These are phyloP conservation scores for Kwoniella sp. DNA, from an alignment of 768 basidiomycete genomes.

Conservation along the genomic window DNA sequence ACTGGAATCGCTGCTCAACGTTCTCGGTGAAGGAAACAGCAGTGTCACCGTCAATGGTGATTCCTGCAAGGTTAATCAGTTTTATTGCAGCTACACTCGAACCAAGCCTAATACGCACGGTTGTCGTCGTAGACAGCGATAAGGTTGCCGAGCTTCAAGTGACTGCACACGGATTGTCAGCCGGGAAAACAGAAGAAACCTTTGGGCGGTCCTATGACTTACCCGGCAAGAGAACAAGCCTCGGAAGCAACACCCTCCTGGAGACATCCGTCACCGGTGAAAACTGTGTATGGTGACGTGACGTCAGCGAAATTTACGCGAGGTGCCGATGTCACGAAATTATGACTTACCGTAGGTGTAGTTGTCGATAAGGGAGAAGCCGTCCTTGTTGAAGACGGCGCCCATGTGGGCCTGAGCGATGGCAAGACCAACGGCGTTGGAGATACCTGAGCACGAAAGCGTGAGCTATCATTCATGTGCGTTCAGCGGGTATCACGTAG, in stretches of 20 bases:
- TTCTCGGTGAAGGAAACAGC: slow-evolving; percentile 91
- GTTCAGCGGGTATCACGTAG: neutral
- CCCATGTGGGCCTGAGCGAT: slow-evolving; percentile 89
- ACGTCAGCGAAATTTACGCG: slow-evolving; percentile 19
- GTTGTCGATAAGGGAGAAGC: slow-evolving; percentile 75
- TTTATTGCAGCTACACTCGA: neutral
- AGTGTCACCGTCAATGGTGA: slow-evolving; percentile 95
- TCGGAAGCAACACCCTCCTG: slow-evolving; percentile 97
- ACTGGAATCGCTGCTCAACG: slow-evolving; percentile 79
- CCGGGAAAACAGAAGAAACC: neutral
- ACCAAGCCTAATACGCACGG: slow-evolving; percentile 62
- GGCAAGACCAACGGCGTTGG: slow-evolving; percentile 89
- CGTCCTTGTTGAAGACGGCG: slow-evolving; percentile 85
- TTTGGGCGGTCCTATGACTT: too few relatives aligned
- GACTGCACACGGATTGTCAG: slow-evolving; percentile 54
- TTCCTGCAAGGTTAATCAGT: slow-evolving; percentile 62
- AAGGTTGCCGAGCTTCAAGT: slow-evolving; percentile 88
- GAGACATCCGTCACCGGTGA: slow-evolving; percentile 91
- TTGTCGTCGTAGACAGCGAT: slow-evolving; percentile 96
- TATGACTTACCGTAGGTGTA: slow-evolving; percentile 74
- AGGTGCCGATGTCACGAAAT: neutral
- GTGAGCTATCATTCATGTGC: neutral
- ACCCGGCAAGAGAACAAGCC: slow-evolving; percentile 85
- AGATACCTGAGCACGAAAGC: slow-evolving; percentile 64
- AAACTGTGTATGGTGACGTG: slow-evolving; percentile 61